These are phyloP conservation scores for Boletus rufocinnamomeus DNA, from an alignment of 768 basidiomycete species.

Conservation along the genomic window DNA sequence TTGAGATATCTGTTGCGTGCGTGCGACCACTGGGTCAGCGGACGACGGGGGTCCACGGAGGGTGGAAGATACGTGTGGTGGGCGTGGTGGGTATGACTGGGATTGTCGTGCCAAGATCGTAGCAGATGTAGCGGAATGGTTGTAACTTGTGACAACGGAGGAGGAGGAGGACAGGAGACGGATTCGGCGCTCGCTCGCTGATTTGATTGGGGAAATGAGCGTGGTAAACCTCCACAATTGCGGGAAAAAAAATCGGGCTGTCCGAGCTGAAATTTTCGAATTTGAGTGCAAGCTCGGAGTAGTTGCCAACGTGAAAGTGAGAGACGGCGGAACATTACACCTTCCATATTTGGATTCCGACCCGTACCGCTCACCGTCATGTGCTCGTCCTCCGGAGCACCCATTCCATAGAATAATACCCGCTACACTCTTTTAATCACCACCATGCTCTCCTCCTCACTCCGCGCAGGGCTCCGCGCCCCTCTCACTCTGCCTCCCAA, in stretches of 20 bases:
- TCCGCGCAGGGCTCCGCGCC: slow-evolving; percentile 9
- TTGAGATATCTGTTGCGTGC: neutral
- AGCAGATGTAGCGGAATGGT: neutral
- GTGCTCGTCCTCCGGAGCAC: no score
- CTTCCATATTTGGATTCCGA: no score
- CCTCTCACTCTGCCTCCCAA: neutral
- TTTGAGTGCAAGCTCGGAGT: neutral
- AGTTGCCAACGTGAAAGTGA: no score
- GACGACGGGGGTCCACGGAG: neutral
- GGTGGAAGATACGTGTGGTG: no score
- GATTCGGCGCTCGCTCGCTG: neutral
- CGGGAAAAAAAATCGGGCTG: neutral
- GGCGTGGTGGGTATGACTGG: neutral
- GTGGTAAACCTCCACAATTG: neutral
- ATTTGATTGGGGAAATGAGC: slow-evolving; percentile 1
- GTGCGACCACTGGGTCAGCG: neutral
- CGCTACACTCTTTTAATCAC: no score
- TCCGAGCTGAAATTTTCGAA: neutral
- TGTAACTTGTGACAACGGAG: neutral
- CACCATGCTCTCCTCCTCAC: slow-evolving; percentile 9
- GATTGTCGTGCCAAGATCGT: neutral
- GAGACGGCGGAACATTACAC: no score
- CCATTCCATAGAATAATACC: no score
- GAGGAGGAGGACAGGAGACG: neutral
- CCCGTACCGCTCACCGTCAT: no score